Percentiles rank a stretch among this genome's conserved stretches.
These are phyloP conservation scores for Blepharisma japonicum DNA, from an alignment of 73 alveolate genomes.

Conservation along the genomic window DNA sequence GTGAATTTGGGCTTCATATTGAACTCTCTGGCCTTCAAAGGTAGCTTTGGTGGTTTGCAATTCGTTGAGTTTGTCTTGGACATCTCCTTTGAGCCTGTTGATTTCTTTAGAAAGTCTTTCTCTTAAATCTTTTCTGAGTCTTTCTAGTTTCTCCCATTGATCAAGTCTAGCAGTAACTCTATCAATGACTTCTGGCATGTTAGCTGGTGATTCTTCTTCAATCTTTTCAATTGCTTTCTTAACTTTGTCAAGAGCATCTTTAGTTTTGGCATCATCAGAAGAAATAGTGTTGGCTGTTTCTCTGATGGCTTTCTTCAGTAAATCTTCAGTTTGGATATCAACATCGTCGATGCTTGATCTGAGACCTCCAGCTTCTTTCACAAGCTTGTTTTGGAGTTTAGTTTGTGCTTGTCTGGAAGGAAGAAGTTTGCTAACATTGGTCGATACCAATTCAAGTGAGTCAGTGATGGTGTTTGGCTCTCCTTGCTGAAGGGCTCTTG, in stretches of 20 bases:
- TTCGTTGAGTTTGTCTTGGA: constrained; percentile 29
- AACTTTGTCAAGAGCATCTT: not conserved
- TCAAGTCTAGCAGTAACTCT: not conserved
- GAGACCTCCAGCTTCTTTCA: not conserved
- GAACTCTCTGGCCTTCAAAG: not conserved
- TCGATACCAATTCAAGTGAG: not conserved
- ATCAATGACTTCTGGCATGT: constrained; percentile 14
- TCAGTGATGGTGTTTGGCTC: not conserved
- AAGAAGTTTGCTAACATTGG: not conserved
- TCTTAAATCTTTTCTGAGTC: constrained; percentile 15
- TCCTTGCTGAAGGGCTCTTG: not conserved
- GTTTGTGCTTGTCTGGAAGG: not conserved
- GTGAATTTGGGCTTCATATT: constrained; percentile 9
- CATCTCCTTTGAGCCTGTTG: constrained; percentile 19
- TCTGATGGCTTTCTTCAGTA: not conserved
- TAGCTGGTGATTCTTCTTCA: not conserved
- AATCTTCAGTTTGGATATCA: constrained; percentile 5
- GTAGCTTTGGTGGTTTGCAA: not conserved
- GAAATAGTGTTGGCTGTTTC: not conserved
- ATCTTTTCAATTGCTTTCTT: not conserved
- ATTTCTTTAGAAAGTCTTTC: constrained; percentile 16
- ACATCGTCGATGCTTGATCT: constrained; percentile 4
- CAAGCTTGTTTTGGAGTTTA: constrained; percentile 12
- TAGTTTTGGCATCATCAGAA: constrained; percentile 14
- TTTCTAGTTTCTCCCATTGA: constrained; percentile 10